Base-by-base conservation (phyloP, 1,284 basidiomycete species). In the Cryptococcus hybrid region DNA sequence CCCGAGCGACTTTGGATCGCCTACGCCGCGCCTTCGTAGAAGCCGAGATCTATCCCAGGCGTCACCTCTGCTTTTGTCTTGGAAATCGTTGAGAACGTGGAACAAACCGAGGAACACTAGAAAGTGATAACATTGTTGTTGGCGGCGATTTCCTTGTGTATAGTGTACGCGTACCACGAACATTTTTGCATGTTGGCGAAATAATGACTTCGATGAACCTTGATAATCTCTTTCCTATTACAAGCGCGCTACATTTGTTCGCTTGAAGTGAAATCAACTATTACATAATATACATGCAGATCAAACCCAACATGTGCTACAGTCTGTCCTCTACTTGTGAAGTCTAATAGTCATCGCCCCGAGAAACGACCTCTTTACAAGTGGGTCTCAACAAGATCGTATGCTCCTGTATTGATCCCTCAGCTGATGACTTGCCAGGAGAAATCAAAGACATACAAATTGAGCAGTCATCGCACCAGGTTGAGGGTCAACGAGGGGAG, bases 341-440 rank as follows among this genome's bases (percentile, higher is more conserved):
- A 44, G 43, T 36, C 47, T 64, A 92, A 75, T 95, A 98, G 77
- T 98, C 94, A 61, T 91, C 89, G 37, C 95, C 95, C 64, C 93
- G 84, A 68, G 90, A 92, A 42, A 99, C 92, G 6, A 99, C 86
- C 79, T 99, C 96, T 74, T 96, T 97, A 68, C 88, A 87, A 2
- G 92, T 96, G 42, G 94, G 90, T 54, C 91, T 84, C 40, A 97
- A 81, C 39, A 97, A 77, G 63, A 97, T 92, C 13, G 93, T 96
- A 78, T 98, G 93, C 74, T 98, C 24, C 24, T 24, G 24, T 92
- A 86, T 89, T 68, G 47, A 37, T 7, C 24, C 18, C 47, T 58
- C 39, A 59, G 63, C 36, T 51, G 35, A 42, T 51, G 42, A 18
- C 40, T 5, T 8, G 61, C 46, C 55, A 54, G 87, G 67, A 68